phyloP scores from a whole-genome alignment of 208 protist species.

The Trypanosoma cruzi region DNA sequence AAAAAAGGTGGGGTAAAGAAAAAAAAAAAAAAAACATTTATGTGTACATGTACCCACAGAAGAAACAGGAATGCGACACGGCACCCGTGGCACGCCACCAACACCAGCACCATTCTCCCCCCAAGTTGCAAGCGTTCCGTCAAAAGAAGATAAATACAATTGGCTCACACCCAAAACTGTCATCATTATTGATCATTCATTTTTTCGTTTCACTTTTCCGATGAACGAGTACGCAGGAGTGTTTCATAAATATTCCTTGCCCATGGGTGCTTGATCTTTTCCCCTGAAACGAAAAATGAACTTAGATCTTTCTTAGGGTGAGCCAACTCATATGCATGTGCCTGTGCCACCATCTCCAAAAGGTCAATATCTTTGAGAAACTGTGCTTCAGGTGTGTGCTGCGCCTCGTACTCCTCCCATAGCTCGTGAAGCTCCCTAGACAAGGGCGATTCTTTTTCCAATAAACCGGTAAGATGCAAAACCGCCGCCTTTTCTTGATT shows the following conservation, averaged over 20 bases:
- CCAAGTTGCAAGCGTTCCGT: no score
- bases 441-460: conserved; percentile 36
- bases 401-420: conserved; percentile 90
- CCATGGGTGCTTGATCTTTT: conserved; percentile 81
- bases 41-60: not conserved
- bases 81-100: no score
- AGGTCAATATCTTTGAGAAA: conserved; percentile 94
- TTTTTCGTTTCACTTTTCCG: not conserved
- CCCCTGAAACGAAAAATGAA: conserved; percentile 76
- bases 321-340: conserved; percentile 77
- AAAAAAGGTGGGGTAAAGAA: not conserved
- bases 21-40: no score
- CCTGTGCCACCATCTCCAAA: conserved; percentile 94
- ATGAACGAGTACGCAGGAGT: conserved; percentile 40
- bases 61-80: not conserved
- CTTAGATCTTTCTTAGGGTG: conserved; percentile 72
- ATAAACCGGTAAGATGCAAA: conserved; percentile 39
- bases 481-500: conserved; percentile 68
- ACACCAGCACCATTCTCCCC: no score
- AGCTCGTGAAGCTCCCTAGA: conserved; percentile 60
- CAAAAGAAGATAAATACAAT: no score
- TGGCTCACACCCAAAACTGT: not conserved
- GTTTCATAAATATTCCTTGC: conserved; percentile 69
- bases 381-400: conserved; percentile 72
- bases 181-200: not conserved